phyloP scores from a whole-genome alignment of 495 filamentous ascomycete species.

The Xylaria flabelliformis region DNA sequence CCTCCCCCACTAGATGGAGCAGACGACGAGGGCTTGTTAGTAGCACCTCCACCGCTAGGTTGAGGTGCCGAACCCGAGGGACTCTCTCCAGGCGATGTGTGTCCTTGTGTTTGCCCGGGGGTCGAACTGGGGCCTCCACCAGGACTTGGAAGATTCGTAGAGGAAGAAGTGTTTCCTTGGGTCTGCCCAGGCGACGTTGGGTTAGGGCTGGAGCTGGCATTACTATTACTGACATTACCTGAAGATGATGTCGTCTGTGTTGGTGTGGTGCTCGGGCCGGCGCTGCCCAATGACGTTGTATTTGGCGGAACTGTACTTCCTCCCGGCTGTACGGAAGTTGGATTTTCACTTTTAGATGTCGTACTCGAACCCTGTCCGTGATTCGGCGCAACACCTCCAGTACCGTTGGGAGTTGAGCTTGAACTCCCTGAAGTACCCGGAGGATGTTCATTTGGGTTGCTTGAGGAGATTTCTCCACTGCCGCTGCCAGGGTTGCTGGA shows the following conservation, averaged over 20 bases:
- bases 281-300: constrained; percentile 17
- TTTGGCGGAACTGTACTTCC: constrained; percentile 18
- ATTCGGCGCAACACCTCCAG: constrained; percentile 24
- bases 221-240: constrained; percentile 16
- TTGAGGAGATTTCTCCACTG: constrained; percentile 17
- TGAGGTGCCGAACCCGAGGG: not conserved
- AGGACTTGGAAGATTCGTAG: not conserved
- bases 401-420: constrained; percentile 23
- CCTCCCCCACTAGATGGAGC: constrained; percentile 12
- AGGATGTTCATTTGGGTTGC: constrained; percentile 21
- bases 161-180: not conserved
- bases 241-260: constrained; percentile 5
- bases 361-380: constrained; percentile 27
- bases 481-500: constrained; percentile 10
- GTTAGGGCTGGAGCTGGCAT: constrained; percentile 8
- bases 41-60: not conserved
- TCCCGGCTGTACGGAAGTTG: constrained; percentile 21
- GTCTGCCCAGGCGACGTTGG: constrained; percentile 11
- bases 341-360: constrained; percentile 22
- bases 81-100: not conserved
- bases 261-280: constrained; percentile 13
- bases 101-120: constrained; percentile 18
- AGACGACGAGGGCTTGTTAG: constrained; percentile 12
- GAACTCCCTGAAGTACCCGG: constrained; percentile 15
- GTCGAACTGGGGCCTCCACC: constrained; percentile 22